Conservation (phyloP, 1,139 yeast genomes). For the Magnusiomyces sp. region DNA sequence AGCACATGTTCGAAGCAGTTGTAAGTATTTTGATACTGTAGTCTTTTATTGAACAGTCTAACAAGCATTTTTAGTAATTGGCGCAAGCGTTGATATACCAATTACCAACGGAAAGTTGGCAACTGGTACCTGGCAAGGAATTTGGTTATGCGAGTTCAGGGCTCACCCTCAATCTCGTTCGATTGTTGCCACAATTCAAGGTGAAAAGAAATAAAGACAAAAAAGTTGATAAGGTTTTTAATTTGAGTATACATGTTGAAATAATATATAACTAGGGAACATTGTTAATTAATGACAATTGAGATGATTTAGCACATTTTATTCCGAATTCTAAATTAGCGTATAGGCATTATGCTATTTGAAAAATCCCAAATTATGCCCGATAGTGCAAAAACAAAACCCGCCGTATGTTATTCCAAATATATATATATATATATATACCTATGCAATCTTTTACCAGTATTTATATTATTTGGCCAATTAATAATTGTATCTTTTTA, state of each 20-base stretch:
- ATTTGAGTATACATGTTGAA: no score
- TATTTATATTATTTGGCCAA: no score
- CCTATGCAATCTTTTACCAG: no score
- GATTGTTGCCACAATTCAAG: constrained; percentile 68
- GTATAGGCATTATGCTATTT: no score
- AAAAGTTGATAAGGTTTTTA: not conserved
- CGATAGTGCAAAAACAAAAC: no score
- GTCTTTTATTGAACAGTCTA: constrained; percentile 6
- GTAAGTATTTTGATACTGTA: constrained; percentile 17
- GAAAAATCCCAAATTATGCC: no score
- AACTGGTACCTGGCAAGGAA: constrained; percentile 81
- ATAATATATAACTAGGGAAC: not conserved
- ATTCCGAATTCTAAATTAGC: no score
- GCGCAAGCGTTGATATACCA: constrained; percentile 59
- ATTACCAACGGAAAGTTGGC: constrained; percentile 59
- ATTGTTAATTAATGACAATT: no score
- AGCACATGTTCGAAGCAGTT: constrained; percentile 59
- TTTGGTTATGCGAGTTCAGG: constrained; percentile 68
- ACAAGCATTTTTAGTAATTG: constrained; percentile 37
- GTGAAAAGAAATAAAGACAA: constrained; percentile 30
- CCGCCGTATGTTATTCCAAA: no score
- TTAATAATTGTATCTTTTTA: no score
- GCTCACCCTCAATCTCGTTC: constrained; percentile 53
- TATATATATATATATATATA: no score
- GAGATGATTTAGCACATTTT: no score